Percentiles rank a stretch among this genome's conserved stretches.
Conservation (phyloP, 1,139 yeast species). For the Saccharomycopsis hybrid region DNA sequence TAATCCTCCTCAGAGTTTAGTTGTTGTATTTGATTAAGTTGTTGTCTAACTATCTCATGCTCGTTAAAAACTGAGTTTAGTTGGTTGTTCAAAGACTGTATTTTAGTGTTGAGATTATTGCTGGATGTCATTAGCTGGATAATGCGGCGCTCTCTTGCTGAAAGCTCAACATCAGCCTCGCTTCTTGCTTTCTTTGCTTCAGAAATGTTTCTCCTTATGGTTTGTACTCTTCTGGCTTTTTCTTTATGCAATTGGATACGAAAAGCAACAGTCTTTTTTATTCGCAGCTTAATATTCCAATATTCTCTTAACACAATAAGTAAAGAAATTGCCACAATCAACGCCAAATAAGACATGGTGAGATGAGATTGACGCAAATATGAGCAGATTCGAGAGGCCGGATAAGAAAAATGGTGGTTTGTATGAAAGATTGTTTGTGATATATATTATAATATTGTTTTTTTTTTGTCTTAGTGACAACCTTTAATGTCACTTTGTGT, state of each 20-base stretch:
- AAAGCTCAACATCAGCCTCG: neutral
- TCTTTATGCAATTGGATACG: neutral
- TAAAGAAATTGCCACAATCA: too few species aligned
- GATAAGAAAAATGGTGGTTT: too few species aligned
- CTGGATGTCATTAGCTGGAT: slow-evolving; percentile 12
- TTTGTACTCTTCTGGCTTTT: neutral
- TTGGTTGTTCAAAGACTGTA: neutral
- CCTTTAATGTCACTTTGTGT: too few species aligned
- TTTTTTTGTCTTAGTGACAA: too few species aligned
- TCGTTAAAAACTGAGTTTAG: slow-evolving; percentile 1
- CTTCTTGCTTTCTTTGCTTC: neutral
- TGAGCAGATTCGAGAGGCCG: too few species aligned
- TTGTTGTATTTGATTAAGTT: neutral
- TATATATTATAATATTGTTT: too few species aligned
- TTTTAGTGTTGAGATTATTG: neutral
- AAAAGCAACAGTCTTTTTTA: neutral
- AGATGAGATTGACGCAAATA: too few species aligned
- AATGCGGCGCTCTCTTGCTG: slow-evolving; percentile 5
- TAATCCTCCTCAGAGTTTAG: neutral
- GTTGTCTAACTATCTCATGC: neutral
- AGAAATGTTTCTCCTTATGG: neutral
- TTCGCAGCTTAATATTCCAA: neutral
- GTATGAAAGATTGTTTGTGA: too few species aligned
- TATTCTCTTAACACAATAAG: too few species aligned
- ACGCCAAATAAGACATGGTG: too few species aligned